Evolutionary conservation across 495 filamentous ascomycete genomes (phyloP).

Genomic region (Penicillium argentinense): DNA sequence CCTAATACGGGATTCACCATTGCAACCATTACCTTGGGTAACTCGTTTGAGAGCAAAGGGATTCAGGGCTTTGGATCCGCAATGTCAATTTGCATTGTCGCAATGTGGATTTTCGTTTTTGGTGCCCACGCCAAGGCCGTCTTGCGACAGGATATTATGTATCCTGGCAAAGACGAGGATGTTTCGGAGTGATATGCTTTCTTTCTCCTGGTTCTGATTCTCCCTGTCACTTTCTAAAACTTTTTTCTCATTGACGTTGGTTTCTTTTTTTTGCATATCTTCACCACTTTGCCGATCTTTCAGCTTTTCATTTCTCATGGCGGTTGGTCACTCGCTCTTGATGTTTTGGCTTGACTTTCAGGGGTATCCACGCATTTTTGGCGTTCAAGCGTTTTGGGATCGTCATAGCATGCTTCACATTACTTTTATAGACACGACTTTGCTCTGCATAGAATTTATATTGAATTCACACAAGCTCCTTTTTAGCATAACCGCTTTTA

Average conservation of each 20-base stretch:
- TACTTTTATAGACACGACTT: too few relatives aligned
- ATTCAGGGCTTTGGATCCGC: slow-evolving; percentile 40
- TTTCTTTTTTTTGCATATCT: too few relatives aligned
- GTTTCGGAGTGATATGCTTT: slow-evolving; percentile 28
- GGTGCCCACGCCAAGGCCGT: slow-evolving; percentile 55
- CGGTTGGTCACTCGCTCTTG: too few relatives aligned
- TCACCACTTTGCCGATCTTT: too few relatives aligned
- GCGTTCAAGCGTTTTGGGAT: neutral
- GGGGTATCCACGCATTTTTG: neutral
- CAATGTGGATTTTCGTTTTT: slow-evolving; percentile 59
- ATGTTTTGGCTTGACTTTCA: neutral
- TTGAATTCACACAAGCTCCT: too few relatives aligned
- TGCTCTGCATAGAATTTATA: too few relatives aligned
- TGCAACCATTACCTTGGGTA: slow-evolving; percentile 47
- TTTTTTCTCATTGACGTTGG: neutral
- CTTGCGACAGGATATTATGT: slow-evolving; percentile 54
- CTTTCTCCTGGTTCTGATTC: slow-evolving; percentile 1
- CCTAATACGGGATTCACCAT: slow-evolving; percentile 49
- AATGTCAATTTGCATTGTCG: slow-evolving; percentile 52
- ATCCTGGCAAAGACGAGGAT: slow-evolving; percentile 65
- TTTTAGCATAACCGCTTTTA: too few relatives aligned
- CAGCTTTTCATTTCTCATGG: too few relatives aligned
- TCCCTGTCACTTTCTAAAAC: neutral
- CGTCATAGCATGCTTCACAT: too few relatives aligned
- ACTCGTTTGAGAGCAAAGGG: slow-evolving; percentile 36